Evolutionary conservation across 2,329 filamentous ascomycete genomes (phyloP), one percentile per base, ranked within the genome.

Genomic region (Calonectria fujianensis): DNA sequence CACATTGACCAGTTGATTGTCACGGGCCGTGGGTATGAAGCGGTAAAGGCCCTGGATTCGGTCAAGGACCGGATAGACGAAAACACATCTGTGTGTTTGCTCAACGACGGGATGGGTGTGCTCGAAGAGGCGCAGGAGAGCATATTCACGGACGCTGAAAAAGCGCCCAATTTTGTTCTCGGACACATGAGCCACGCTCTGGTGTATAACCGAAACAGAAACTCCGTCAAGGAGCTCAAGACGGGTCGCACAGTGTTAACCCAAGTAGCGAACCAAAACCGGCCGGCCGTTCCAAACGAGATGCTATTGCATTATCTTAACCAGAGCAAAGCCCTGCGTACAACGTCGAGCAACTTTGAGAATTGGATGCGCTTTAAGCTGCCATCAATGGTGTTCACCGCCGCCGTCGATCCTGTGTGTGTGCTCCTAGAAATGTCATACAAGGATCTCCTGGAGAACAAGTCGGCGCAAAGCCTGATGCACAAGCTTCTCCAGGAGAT

Each of bases 91-190:
- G 90, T 98, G 10, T 92, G 94, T 74, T 90, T 98, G 70, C 84
- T 97, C 71, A 94, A 95, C 72, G 94, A 96, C 76, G 95, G 96
- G 1, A 91, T 98, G 84, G 96, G 97, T 0, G 87, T 95, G 2
- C 88, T 95, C n/a, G 96, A 98, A 64, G 90, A 93, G 64, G 89
- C 98, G 51, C 95, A 95, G 79, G 85, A 89, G 41, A 84, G 89
- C 14, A 84, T 97, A 35, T 98, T 98, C 78, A 89, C 91, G 0
- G 90, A 96, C 75, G 88, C 90, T 0, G 83, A 85, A 0, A 87
- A 86, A 0, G 90, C 94, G 32, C 97, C 97, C 2, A 91, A 91
- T 70, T 98, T 97, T 79, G 88, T 98, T 73, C 83, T 96, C 35
- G 95, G 94, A 11, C 88, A 92, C 72, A 87, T 90, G 83, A 86